Evolutionary conservation across 2,329 filamentous ascomycete genomes (phyloP).

Genomic region (Colletotrichum sp.): DNA sequence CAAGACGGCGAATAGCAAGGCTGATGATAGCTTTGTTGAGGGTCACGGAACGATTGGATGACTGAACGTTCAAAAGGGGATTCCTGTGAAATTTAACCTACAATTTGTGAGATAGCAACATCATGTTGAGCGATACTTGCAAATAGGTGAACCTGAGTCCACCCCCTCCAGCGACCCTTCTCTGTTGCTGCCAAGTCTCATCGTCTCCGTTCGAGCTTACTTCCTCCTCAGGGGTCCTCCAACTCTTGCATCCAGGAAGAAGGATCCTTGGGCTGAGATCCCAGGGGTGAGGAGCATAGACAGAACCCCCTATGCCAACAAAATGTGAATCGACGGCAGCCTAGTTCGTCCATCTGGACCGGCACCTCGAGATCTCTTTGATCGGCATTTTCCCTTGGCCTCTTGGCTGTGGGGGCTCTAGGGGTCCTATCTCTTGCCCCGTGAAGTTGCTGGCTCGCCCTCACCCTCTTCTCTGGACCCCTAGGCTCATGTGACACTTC

Average conservation of each 20-base stretch:
- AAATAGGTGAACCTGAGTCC: neutral
- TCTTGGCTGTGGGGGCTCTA: neutral
- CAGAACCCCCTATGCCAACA: neutral
- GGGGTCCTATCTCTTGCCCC: neutral
- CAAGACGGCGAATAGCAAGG: neutral
- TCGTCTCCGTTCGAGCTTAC: neutral
- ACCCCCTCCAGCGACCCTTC: neutral
- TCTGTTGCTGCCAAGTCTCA: neutral
- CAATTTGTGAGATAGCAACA: neutral
- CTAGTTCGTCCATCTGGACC: neutral
- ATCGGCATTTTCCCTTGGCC: neutral
- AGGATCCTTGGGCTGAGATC: neutral
- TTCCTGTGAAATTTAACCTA: neutral
- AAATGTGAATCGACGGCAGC: neutral
- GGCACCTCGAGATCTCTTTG: neutral
- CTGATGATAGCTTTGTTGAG: neutral
- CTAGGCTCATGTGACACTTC: neutral
- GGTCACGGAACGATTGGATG: neutral
- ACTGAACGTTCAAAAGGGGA: neutral
- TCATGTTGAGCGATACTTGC: neutral
- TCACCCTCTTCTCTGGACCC: neutral
- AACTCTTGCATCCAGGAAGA: neutral
- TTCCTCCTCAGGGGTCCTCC: neutral
- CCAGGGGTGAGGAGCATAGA: neutral
- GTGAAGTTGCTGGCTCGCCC: neutral